Evolutionary conservation across 2,329 filamentous ascomycete genomes (phyloP).

Genomic region (Fusarium illudens): DNA sequence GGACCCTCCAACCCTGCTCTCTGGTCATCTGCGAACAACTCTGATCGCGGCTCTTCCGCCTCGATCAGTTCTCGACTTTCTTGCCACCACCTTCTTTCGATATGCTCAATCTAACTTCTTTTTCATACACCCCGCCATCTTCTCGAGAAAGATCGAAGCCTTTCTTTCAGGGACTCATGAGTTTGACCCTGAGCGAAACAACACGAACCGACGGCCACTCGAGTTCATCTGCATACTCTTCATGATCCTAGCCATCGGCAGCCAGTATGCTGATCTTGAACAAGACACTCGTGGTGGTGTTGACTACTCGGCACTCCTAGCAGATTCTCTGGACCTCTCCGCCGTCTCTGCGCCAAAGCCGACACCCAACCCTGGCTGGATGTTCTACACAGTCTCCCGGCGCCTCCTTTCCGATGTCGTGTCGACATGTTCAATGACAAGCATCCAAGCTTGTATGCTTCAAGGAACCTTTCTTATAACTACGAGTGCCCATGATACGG

Average conservation of each 20-base stretch:
- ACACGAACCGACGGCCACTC: background rate
- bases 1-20: background rate
- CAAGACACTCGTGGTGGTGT: background rate
- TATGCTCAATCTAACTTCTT: background rate
- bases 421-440: conserved; percentile 5
- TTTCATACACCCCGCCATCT: background rate
- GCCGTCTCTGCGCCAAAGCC: background rate
- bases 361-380: conserved; percentile 1
- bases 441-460: background rate
- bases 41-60: background rate
- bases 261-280: background rate
- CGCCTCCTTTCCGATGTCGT: background rate
- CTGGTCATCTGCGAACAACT: background rate
- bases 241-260: conserved; percentile 2
- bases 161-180: background rate
- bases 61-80: background rate
- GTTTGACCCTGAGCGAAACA: background rate
- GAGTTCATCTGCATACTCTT: conserved; percentile 4
- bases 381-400: background rate
- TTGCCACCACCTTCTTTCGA: background rate
- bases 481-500: background rate
- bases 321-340: background rate
- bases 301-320: background rate
- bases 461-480: conserved; percentile 2
- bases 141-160: background rate